Conservation (phyloP, 495 filamentous ascomycete species). For the Podospora pseudopauciseta region DNA sequence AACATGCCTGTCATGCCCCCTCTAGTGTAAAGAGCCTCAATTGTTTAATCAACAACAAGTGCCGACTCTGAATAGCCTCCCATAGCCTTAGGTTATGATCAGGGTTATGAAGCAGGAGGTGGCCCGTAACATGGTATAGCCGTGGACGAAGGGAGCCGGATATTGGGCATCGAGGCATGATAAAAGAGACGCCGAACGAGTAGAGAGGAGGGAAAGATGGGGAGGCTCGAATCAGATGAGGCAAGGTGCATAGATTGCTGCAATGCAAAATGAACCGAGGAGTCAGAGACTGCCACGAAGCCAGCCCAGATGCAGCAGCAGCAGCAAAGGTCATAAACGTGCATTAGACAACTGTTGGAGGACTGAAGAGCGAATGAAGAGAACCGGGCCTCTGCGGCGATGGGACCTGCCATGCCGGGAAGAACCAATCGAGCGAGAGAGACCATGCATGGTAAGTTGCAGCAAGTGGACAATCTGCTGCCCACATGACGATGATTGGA, state of each 20-base stretch:
- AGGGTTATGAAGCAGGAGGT: too few relatives aligned
- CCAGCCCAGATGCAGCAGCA: constrained; percentile 16
- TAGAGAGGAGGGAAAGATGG: neutral
- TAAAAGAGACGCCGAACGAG: neutral
- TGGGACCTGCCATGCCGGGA: constrained; percentile 9
- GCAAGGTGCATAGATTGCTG: neutral
- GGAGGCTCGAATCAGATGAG: neutral
- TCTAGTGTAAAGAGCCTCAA: neutral
- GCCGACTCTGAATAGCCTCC: neutral
- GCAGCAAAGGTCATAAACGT: constrained; percentile 20
- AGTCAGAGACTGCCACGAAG: constrained; percentile 52
- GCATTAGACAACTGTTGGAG: constrained; percentile 24
- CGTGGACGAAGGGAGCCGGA: neutral
- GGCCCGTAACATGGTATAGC: neutral
- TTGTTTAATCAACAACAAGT: neutral
- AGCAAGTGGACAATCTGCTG: constrained; percentile 2
- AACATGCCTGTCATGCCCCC: neutral
- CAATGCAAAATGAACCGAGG: constrained; percentile 1
- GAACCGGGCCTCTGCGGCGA: constrained; percentile 5
- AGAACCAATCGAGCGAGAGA: constrained; percentile 19
- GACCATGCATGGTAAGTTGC: constrained; percentile 29
- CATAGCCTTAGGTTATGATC: neutral
- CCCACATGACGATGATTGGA: neutral
- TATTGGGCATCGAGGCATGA: constrained; percentile 14
- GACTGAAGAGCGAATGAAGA: constrained; percentile 12